Base-by-base conservation (phyloP, 1,284 basidiomycete species). In the Thecaphora frezii region DNA sequence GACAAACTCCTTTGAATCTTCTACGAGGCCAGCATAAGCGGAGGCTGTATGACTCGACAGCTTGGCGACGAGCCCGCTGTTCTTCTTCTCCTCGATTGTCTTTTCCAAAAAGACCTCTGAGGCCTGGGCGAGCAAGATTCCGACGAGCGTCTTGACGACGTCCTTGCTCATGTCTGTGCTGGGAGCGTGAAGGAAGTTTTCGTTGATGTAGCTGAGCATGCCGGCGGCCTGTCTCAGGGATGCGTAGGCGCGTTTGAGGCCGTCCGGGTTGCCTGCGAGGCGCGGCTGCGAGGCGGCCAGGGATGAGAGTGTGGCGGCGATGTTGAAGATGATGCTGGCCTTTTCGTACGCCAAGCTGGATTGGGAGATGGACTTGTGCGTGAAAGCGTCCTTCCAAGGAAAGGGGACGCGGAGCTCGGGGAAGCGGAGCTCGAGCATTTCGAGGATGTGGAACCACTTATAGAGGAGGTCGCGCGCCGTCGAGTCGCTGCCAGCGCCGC, bases 361-460 rank as follows among this genome's bases (percentile, higher is more conserved):
- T 79, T 99, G 96, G 0, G 89, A 93, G 58, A 90, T 96, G 55
- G 88, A 83, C 80, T 97, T 96, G 19, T 73, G 65, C 40, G 92
- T 97, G 82, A 98, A 98, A 7, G 94, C 93, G 80, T 99, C 96
- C 70, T 89, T 85, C 85, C 94, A 98, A 0, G 90, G 88, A 74
- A 98, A 98, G 55, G 90, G 89, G 72, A 97, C 91, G 73, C 91
- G 86, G 59, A 98, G 90, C 80, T 98, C 96, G 8, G 94, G 87
- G 80, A 99, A 98, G 26, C 96, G 87, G 47, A 98, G 85, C 78
- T 99, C 96, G 37, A 98, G 87, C 26, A 98, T 86, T 78, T 99
- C 96, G 36, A 99, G 88, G 81, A 98, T 94, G 41, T 96, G 94
- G 82, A 98, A 99, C 84, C 98, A 99, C 81, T 96, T 97, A 87